Percentiles rank a stretch among this genome's conserved stretches.
phyloP scores from a whole-genome alignment of 495 filamentous ascomycete genomes.

The Tuber magnatum region DNA sequence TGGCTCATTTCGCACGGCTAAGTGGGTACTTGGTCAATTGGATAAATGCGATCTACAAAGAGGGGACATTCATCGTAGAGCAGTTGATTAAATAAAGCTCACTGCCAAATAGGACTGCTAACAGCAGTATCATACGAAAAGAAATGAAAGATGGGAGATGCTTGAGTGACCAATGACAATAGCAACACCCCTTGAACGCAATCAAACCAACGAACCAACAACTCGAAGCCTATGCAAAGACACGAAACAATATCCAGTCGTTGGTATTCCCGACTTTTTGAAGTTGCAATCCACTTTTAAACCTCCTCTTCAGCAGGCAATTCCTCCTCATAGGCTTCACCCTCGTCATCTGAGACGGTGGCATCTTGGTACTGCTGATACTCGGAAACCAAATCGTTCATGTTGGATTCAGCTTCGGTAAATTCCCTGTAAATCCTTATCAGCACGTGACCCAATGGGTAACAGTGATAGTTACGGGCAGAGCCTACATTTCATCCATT shows the following conservation, averaged over 20 bases:
- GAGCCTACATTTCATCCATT: conserved; percentile 91
- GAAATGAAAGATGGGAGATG: not conserved
- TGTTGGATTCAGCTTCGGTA: conserved; percentile 99
- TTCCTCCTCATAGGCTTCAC: conserved; percentile 57
- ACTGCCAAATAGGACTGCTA: not conserved
- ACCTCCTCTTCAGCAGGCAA: conserved; percentile 50
- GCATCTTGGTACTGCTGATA: conserved; percentile 99
- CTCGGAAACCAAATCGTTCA: conserved; percentile 99
- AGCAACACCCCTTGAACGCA: not conserved
- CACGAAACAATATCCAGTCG: not conserved
- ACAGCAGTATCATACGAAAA: not conserved
- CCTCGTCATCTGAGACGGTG: conserved; percentile 66
- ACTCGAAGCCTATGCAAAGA: not conserved
- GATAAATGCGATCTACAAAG: not conserved
- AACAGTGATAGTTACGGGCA: no score
- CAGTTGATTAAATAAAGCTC: not conserved
- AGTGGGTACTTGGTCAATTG: not conserved
- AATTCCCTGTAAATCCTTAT: conserved; percentile 56
- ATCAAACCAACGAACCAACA: not conserved
- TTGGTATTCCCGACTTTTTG: not conserved
- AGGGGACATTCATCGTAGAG: not conserved
- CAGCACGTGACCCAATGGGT: conserved; percentile 8
- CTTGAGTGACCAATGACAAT: not conserved
- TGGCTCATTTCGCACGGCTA: not conserved
- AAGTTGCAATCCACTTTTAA: conserved; percentile 25